phyloP scores from a whole-genome alignment of 2,329 filamentous ascomycete genomes.

The Talaromyces sp. region DNA sequence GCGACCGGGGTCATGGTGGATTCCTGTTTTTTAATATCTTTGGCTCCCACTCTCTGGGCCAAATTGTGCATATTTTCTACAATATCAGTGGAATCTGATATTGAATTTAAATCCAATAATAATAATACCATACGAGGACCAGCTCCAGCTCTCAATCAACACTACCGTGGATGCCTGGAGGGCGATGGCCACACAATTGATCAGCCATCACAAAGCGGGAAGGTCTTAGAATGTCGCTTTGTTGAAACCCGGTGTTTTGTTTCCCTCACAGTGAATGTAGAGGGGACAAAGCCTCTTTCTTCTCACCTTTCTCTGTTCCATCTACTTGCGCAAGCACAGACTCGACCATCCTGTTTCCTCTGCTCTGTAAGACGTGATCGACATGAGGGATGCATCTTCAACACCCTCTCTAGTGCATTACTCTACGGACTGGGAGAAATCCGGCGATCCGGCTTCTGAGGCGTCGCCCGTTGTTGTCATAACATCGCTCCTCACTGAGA shows the following conservation, averaged over 20 bases:
- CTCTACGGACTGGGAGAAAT: neutral
- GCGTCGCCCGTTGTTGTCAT: conserved; percentile 1
- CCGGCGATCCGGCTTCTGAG: neutral
- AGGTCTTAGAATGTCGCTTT: conserved; percentile 4
- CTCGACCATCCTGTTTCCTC: neutral
- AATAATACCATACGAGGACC: no score
- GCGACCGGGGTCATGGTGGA: neutral
- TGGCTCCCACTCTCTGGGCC: neutral
- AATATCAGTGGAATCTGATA: neutral
- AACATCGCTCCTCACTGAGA: conserved; percentile 17
- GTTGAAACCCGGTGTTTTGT: conserved; percentile 8
- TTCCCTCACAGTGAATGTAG: neutral
- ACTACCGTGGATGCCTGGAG: no score
- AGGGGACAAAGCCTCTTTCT: neutral
- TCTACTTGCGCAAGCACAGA: neutral
- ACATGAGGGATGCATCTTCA: conserved; percentile 28
- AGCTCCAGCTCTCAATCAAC: no score
- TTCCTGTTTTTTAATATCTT: neutral
- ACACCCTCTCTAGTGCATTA: conserved; percentile 4
- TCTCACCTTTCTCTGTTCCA: neutral
- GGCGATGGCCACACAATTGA: neutral
- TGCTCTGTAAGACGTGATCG: conserved; percentile 23
- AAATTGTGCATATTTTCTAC: neutral
- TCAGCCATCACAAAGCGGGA: neutral
- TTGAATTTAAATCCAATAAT: neutral